Conservation (phyloP, 2,329 filamentous ascomycete species). For the Cadophora sp. region DNA sequence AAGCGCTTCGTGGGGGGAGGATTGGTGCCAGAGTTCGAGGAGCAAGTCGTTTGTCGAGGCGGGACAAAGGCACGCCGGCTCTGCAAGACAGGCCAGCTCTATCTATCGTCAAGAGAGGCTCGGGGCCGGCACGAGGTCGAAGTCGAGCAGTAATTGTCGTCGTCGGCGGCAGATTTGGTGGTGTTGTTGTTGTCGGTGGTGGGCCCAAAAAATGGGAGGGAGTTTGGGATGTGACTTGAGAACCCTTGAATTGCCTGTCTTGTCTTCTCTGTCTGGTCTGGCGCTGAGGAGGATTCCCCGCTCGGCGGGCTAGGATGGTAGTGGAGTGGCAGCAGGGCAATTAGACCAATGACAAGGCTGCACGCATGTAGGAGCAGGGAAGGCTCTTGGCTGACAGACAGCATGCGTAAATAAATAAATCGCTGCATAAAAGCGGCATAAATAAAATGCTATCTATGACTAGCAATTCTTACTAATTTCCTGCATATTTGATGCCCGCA, state of each 20-base stretch:
- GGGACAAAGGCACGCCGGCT: slow-evolving; percentile 15
- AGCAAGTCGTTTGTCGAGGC: slow-evolving; percentile 9
- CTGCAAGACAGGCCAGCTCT: slow-evolving; percentile 29
- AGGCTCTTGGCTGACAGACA: slow-evolving; percentile 5
- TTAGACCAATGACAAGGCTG: not conserved
- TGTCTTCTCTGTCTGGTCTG: slow-evolving; percentile 7
- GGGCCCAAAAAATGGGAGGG: slow-evolving; percentile 9
- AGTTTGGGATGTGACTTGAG: slow-evolving; percentile 15
- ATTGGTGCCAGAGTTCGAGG: slow-evolving; percentile 16
- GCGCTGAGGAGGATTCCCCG: slow-evolving; percentile 20
- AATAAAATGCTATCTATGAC: not conserved
- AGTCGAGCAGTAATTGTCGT: slow-evolving; percentile 24
- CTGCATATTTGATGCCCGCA: no score
- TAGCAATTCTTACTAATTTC: not conserved
- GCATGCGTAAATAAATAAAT: slow-evolving; percentile 1
- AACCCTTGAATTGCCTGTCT: slow-evolving; percentile 7
- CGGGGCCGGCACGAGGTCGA: slow-evolving; percentile 13
- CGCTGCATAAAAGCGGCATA: slow-evolving; percentile 7
- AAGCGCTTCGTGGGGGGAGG: slow-evolving; percentile 22
- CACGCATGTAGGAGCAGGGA: not conserved
- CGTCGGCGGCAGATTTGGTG: slow-evolving; percentile 5
- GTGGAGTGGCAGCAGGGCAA: not conserved
- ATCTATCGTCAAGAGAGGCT: slow-evolving; percentile 25
- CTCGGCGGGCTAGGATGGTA: slow-evolving; percentile 5
- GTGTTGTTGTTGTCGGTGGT: slow-evolving; percentile 20